Evolutionary conservation across 345 rosid species (phyloP), one percentile per base, ranked within the genome.

Genomic region (Euphorbia pulcherrima): DNA sequence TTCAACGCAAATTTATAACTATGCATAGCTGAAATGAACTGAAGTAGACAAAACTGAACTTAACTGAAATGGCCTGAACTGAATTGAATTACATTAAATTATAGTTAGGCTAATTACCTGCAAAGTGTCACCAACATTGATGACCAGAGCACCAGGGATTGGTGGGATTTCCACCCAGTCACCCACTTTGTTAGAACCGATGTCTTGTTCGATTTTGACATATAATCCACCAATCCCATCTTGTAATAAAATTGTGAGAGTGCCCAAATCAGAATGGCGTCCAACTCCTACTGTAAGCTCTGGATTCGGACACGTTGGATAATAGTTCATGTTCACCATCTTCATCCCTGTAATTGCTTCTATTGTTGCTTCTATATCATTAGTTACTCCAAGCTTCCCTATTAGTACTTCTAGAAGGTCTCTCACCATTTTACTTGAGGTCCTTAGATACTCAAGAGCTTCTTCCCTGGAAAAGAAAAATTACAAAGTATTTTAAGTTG

Each of bases 201-300:
- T 40, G 27, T 75, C 73, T 23, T 69, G 71, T 23, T 75, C 80
- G 21, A 77, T 61, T 74, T 80, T 87, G 6, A 87, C 87, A 62
- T 85, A 82, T 29, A 87, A 77, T 28, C 92, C 92, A 21, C 92
- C 92, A 28, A 85, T 82, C 9, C 77, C 89, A 50, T 85, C 92
- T 75, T 87, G 89, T 46, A 87, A 41, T 27, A 87, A 73, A 51
- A 87, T 74, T 0, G 92, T 85, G 2, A 87, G 64, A 27, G 76
- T 77, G 0, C 89, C 89, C 79, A 87, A 68, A 57, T 87, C 92
- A 8, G 92, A 87, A 71, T 87, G 89, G 30, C 89, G 82, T 0
- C 92, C 92, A 0, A 82, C 89, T 0, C 89, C 92, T 0, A 87
- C 77, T 0, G 89, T 87, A 2, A 83, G 82, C 48, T 85, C 83